phyloP scores from a whole-genome alignment of 208 protist genomes.

The Acanthamoeba healyi region DNA sequence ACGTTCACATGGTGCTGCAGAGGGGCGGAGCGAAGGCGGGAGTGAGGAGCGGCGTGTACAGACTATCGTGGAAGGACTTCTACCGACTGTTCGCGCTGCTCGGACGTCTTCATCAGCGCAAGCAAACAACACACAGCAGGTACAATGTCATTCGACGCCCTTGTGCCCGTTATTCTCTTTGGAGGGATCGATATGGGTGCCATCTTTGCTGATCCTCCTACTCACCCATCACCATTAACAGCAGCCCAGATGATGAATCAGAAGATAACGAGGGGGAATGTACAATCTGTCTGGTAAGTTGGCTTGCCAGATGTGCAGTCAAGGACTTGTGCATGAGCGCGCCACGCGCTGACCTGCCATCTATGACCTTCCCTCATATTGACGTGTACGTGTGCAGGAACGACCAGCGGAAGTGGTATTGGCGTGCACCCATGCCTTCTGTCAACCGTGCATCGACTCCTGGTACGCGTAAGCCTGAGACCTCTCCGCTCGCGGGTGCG shows the following conservation, averaged over 20 bases:
- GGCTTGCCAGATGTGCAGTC: background rate
- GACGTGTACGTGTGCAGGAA: background rate
- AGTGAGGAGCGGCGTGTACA: background rate
- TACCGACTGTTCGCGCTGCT: conserved; percentile 15
- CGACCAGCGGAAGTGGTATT: background rate
- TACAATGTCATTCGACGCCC: background rate
- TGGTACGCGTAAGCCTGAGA: background rate
- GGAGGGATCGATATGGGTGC: too few species aligned
- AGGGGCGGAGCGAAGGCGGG: background rate
- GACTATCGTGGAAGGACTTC: background rate
- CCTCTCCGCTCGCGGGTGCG: too few species aligned
- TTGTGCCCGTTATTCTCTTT: too few species aligned
- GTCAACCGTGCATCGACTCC: background rate
- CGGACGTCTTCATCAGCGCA: background rate
- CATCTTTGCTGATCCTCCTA: background rate
- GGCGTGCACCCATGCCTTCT: background rate
- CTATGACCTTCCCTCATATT: too few species aligned
- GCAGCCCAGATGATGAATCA: background rate
- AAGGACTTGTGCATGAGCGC: background rate
- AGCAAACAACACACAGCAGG: background rate
- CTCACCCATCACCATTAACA: background rate
- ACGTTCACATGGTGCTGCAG: background rate
- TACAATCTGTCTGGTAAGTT: background rate
- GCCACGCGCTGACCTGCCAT: too few species aligned
- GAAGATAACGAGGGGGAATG: background rate